Base-by-base conservation (phyloP, 2,329 filamentous ascomycete species). In the Aspergillus sp. region DNA sequence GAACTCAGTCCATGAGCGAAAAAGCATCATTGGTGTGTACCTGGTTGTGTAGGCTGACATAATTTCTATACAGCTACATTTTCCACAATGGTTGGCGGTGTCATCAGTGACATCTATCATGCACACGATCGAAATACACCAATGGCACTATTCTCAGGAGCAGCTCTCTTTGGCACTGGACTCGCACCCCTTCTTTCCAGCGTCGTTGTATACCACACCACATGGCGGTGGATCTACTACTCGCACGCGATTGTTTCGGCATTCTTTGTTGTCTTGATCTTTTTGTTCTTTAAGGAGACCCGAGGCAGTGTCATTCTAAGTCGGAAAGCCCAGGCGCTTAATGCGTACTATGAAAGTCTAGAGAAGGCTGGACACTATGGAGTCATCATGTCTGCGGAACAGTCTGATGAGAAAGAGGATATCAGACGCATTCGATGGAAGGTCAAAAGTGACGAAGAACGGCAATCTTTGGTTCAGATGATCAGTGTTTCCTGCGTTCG, bases 141-240 rank as follows among this genome's bases (percentile, higher is more conserved):
- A 0, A 95, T 95, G 90, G 83, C 88, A 0, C 60, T 93, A 0
- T 95, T 93, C 62, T 85, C 84, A 28, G 86, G 86, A 1, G 73
- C 74, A 4, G 88, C 88, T 0, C 69, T 95, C 0, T 73, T 83
- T 8, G 90, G 88, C 0, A 91, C 88, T 0, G 88, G 88, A 0
- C 66, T 83, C 1, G 89, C 88, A 0, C 88, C 88, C 0, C 61
- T 94, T 5, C 71, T 88, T 1, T 77, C 76, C 7, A 79, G 85
- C 0, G 79, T 85, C 44, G 80, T 95, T 52, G 77, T 82, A 0
- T 69, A 85, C 39, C 72, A 79, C 37, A 72, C 78, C 3, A 74
- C 66, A 3, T 94, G 87, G 87, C 79, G 86, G 48, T 94, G 88
- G 88, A 80, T 89, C 1, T 93, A 93, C 62, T 93, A 88, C 77